Percentiles rank a stretch among this genome's conserved stretches.
These are phyloP conservation scores for Candida glucosophila DNA, from an alignment of 1,139 yeast genomes.

Conservation along the genomic window DNA sequence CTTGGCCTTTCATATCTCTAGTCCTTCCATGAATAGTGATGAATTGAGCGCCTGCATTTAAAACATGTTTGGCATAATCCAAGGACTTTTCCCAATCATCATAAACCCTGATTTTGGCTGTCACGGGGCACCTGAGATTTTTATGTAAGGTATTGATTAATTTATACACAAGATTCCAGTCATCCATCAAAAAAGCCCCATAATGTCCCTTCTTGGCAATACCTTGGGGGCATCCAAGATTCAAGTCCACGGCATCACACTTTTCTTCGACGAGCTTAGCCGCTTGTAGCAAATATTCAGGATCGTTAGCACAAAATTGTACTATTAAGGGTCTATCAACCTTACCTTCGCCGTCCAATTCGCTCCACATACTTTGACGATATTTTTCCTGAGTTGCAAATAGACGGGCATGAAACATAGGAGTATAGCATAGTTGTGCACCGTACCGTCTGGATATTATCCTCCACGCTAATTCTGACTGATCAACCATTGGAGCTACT, in stretches of 20 bases:
- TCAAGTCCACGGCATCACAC: constrained; percentile 94
- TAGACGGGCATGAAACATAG: constrained; percentile 90
- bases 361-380: constrained; percentile 67
- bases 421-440: constrained; percentile 90
- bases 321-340: constrained; percentile 79
- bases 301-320: constrained; percentile 95
- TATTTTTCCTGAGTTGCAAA: constrained; percentile 83
- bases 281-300: constrained; percentile 72
- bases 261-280: constrained; percentile 71
- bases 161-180: constrained; percentile 76
- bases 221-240: constrained; percentile 97
- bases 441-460: constrained; percentile 80
- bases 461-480: constrained; percentile 94
- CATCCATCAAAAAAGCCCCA: constrained; percentile 95
- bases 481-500: constrained; percentile 99
- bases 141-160: constrained; percentile 68
- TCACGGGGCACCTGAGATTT: constrained; percentile 76
- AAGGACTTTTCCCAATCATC: constrained; percentile 80
- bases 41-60: constrained; percentile 92
- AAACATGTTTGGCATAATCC: constrained; percentile 84
- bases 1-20: constrained; percentile 95
- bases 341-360: constrained; percentile 59
- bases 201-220: constrained; percentile 92
- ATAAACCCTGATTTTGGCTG: constrained; percentile 90
- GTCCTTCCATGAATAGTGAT: constrained; percentile 93